Evolutionary conservation across 1,139 yeast genomes (phyloP), one percentile per base, ranked within the genome.

Genomic region (Sugiyamaella japonica): DNA sequence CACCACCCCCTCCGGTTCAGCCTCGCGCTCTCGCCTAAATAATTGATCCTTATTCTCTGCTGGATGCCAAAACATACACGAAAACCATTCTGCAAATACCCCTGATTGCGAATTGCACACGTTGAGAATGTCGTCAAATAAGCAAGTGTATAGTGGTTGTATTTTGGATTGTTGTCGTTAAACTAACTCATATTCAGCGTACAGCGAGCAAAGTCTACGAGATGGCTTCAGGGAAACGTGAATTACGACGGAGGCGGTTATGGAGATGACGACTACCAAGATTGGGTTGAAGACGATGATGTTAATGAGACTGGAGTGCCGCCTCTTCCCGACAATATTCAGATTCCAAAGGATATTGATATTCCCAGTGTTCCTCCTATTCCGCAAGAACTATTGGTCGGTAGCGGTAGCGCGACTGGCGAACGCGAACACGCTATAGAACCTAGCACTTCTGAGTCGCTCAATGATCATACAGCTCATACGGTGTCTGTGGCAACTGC

Each of bases 231-330:
- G 44, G 62, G 69, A 1, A 62, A 63, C 7, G 48, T 56, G 15
- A 61, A 67, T 23, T 71, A 71, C 54, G 74, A 70, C 41, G 73
- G 73, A 1, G 70, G 67, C 43, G 73, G 66, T 43, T 70, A 72
- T 73, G 63, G 57, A 39, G 62, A 57, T 37, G 45, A 38, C 15
- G 48, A 32, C 36, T 41, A 49, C 31, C 66, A 63, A 31, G 66
- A 61, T 16, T 62, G 40, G 39, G 41, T 61, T 39, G 64, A 63
- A 47, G 65, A 63, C 48, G 65, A 61, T 25, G 62, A 60, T 12
- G 66, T 64, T 32, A 63, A 58, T 8, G 53, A 48, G 23, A 57
- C 56, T 13, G 62, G 58, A 12, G 46, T 60, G 17, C 70, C 70
- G 5, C 63, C 66, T 15, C 41, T 44, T 5, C 47, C 53, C 5